Evolutionary conservation across 2,329 filamentous ascomycete genomes (phyloP), one percentile per base, ranked within the genome.

Genomic region (Simplicillium sp.): DNA sequence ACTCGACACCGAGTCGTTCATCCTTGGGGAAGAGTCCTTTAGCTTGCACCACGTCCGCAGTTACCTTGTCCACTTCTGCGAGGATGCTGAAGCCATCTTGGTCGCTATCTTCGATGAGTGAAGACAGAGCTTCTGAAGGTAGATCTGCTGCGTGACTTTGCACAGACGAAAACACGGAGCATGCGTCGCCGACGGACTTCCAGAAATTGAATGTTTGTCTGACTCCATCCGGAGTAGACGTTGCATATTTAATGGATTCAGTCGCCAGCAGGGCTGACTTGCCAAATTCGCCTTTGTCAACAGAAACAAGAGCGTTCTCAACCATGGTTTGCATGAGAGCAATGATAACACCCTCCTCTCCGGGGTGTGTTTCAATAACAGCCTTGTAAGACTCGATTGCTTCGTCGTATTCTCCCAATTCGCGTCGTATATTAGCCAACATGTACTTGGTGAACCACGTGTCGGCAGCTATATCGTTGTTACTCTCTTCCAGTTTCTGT

Each of bases 371-470:
- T 16, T 69, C 62, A 37, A 94, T 71, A 7, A 97, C 87, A 11
- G 74, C 67, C 50, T 78, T 74, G 54, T 97, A 95, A 6, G 87
- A 76, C 18, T 67, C 59, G 44, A 94, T 84, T 1, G 92, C 86
- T 41, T 85, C 80, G 44, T 95, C 84, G 51, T 83, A 94, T 34
- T 94, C 82, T n/a, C 87, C 88, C 37, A 97, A 71, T 56, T 97
- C 90, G 40, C 89, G 80, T 59, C 88, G 87, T 41, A 98, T 86
- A 53, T 98, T 97, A 33, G 87, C 89, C 45, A 97, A 76, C 82
- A 98, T 94, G 60, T 96, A 96, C 55, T 87, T 87, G 7, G 89
- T 89, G 58, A 96, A 98, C 92, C 92, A 98, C 9, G 77, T 84
- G 50, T 94, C 84, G 1, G 75, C 79, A 2, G 61, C 56, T 1